Evolutionary conservation across 495 filamentous ascomycete genomes (phyloP), one percentile per base, ranked within the genome.

Genomic region (Extremus antarcticus): DNA sequence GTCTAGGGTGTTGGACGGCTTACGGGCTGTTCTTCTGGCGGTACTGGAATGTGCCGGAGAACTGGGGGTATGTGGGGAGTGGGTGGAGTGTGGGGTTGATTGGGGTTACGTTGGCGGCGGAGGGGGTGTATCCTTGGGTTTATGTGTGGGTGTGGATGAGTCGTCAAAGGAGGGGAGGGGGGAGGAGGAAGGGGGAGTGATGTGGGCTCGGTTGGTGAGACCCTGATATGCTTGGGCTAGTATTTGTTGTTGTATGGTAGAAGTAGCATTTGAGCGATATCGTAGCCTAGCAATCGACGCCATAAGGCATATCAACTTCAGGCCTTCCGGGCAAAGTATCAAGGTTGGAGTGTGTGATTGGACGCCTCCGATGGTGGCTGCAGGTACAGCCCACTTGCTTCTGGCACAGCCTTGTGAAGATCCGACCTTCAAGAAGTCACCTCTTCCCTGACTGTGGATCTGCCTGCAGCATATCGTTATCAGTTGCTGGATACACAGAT

Each of bases 11-110:
- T 24, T 53, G 24, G 3, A 43, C 45, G 4, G 58, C 58, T 11
- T 57, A 46, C 41, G 54, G 48, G 3, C 17, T 61, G 21, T 58
- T 61, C 45, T 25, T 35, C 1, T 57, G 58, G 58, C 48, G 58
- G 21, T 61, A 50, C n/a, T 24, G 35, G n/a, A 61, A 61, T 43
- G 25, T 57, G 10, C 55, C 58, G 2, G 29, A 57, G 48, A 61
- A 61, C 46, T 61, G 58, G 58, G 48, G n/a, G 25, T 61, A 61
- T 43, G 55, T 61, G 2, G 48, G 23, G 1, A 46, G 32, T n/a
- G 19, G 8, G n/a, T 54, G 24, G 54, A 54, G 54, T 23, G 39
- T 29, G 16, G 23, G 19, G 10, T 20, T 32, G 3, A 58, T 61
- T 43, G 43, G 9, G 20, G 7, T 54, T 3, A 61, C 54, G 7